phyloP scores from a whole-genome alignment of 768 basidiomycete genomes.

The Boletellus ananas region DNA sequence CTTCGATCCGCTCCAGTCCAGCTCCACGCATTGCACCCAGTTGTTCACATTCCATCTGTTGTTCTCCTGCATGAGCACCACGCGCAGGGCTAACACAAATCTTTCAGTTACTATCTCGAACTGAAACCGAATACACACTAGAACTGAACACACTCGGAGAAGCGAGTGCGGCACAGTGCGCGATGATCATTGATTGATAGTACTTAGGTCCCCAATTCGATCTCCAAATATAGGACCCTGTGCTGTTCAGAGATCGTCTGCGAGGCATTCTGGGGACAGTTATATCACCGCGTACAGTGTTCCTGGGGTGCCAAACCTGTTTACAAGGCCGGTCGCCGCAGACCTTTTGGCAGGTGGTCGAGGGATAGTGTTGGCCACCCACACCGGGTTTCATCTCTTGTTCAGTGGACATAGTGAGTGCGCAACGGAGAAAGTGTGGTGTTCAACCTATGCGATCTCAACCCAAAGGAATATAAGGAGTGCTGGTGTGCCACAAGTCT shows the following conservation, averaged over 20 bases:
- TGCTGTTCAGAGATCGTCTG: slow-evolving; percentile 31
- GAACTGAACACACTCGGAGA: slow-evolving; percentile 33
- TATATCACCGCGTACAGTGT: slow-evolving; percentile 43
- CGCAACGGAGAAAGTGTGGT: too few species aligned
- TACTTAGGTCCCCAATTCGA: slow-evolving; percentile 57
- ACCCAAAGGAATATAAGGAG: too few species aligned
- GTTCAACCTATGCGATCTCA: too few species aligned
- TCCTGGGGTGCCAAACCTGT: slow-evolving; percentile 56
- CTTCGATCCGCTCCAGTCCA: slow-evolving; percentile 47
- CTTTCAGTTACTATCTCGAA: neutral
- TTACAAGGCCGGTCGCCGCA: slow-evolving; percentile 60
- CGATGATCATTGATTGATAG: slow-evolving; percentile 59
- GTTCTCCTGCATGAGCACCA: slow-evolving; percentile 46
- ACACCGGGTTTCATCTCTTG: too few species aligned
- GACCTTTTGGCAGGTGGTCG: slow-evolving; percentile 53
- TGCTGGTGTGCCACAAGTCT: too few species aligned
- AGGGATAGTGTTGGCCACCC: slow-evolving; percentile 47
- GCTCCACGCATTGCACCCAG: slow-evolving; percentile 41
- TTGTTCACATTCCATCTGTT: slow-evolving; percentile 48
- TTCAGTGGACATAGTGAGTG: too few species aligned
- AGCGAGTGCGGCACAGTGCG: slow-evolving; percentile 32
- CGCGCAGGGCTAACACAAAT: slow-evolving; percentile 35
- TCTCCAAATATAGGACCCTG: slow-evolving; percentile 63
- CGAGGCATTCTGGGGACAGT: neutral
- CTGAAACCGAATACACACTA: slow-evolving; percentile 21